Conservation (phyloP, 768 basidiomycete species). For the Russula sp. region DNA sequence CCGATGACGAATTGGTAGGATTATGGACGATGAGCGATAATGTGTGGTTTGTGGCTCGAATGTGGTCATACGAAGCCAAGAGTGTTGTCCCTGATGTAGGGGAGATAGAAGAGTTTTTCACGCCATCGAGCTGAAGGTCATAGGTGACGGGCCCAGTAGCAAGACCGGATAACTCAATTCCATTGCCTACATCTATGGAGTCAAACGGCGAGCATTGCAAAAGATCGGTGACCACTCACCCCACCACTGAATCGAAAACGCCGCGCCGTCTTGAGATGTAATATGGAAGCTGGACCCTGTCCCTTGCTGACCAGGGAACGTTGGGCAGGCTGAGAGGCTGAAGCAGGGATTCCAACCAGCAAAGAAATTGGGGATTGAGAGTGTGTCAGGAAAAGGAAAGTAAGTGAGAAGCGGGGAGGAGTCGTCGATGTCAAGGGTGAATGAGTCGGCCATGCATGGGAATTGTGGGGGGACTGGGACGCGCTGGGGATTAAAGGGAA, state of each 20-base stretch:
- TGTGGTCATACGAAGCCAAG: conserved; percentile 45
- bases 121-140: conserved; percentile 39
- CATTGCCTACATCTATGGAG: conserved; percentile 44
- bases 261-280: conserved; percentile 55
- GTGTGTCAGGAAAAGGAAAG: conserved; percentile 52
- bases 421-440: conserved; percentile 49
- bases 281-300: conserved; percentile 55
- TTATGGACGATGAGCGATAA: conserved; percentile 48
- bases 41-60: conserved; percentile 47
- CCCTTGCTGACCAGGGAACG: conserved; percentile 39
- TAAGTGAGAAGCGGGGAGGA: conserved; percentile 60
- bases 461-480: not conserved
- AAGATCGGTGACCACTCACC: conserved; percentile 41
- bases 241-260: conserved; percentile 51
- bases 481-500: not conserved
- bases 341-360: conserved; percentile 70
- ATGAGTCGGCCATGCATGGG: conserved; percentile 37
- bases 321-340: conserved; percentile 43
- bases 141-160: conserved; percentile 33
- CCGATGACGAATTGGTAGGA: conserved; percentile 28
- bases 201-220: not conserved
- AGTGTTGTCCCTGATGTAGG: conserved; percentile 32
- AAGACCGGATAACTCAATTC: conserved; percentile 54
- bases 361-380: conserved; percentile 39
- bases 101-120: conserved; percentile 27